A percentile compares a stretch with the other conserved stretches of the same genome.
Evolutionary conservation across 75 land plant genomes (phyloP).

Genomic region (Sequoia sempervirens): DNA sequence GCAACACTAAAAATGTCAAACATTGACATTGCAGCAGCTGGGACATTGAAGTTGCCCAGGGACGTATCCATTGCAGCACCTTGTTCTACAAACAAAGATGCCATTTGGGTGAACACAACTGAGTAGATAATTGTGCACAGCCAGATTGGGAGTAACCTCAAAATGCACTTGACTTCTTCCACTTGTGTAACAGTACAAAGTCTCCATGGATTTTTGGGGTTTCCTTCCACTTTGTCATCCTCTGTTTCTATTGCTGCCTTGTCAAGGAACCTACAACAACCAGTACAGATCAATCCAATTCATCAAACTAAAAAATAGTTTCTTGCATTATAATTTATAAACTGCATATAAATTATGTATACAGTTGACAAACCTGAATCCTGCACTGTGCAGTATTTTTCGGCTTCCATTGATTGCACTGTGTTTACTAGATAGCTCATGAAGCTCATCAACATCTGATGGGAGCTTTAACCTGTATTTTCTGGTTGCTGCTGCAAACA

Average conservation of each 20-base stretch:
- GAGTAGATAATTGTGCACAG: slow-evolving; percentile 57
- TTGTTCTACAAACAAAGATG: slow-evolving; percentile 68
- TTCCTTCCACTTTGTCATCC: slow-evolving; percentile 4
- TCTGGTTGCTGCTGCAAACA: slow-evolving; percentile 19
- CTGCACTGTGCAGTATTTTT: slow-evolving; percentile 52
- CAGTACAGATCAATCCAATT: background rate
- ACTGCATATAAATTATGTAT: no score
- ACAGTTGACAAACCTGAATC: slow-evolving; percentile 38
- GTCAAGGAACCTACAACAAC: slow-evolving; percentile 56
- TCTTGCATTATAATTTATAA: no score
- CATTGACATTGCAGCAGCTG: slow-evolving; percentile 70
- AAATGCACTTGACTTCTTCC: slow-evolving; percentile 67
- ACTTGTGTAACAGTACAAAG: slow-evolving; percentile 66
- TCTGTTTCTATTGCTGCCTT: slow-evolving; percentile 41
- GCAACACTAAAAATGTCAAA: slow-evolving; percentile 58
- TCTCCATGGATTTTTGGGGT: slow-evolving; percentile 42
- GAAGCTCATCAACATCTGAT: slow-evolving; percentile 4
- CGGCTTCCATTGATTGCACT: slow-evolving; percentile 16
- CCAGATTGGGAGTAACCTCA: slow-evolving; percentile 59
- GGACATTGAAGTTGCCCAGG: slow-evolving; percentile 45
- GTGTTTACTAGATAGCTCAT: background rate
- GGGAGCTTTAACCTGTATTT: slow-evolving; percentile 6
- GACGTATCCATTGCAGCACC: slow-evolving; percentile 63
- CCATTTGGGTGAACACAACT: slow-evolving; percentile 59
- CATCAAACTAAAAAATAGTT: no score